Conservation (phyloP, 495 filamentous ascomycete species). For the Penicillium odoratum region DNA sequence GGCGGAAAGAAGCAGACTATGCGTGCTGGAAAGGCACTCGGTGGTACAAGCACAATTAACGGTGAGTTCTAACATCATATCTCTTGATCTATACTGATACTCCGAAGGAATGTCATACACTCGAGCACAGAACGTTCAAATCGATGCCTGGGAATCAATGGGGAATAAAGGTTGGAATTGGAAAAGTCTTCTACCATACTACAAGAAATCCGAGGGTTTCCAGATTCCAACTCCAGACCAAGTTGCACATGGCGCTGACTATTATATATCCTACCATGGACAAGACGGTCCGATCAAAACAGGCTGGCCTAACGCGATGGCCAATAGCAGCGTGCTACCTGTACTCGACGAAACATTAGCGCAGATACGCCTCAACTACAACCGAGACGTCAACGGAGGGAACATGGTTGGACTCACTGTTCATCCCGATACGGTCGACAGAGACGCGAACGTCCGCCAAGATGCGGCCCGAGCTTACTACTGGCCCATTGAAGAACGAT, state of each 20-base stretch:
- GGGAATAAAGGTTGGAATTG: slow-evolving; percentile 69
- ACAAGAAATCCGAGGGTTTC: slow-evolving; percentile 46
- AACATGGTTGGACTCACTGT: slow-evolving; percentile 39
- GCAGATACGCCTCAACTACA: slow-evolving; percentile 37
- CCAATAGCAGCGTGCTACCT: slow-evolving; percentile 28
- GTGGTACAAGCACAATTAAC: slow-evolving; percentile 54
- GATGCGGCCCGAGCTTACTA: slow-evolving; percentile 54
- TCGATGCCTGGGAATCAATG: slow-evolving; percentile 57
- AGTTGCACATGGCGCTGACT: slow-evolving; percentile 40
- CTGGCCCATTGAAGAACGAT: slow-evolving; percentile 32
- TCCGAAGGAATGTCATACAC: slow-evolving; percentile 49
- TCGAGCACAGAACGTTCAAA: slow-evolving; percentile 33
- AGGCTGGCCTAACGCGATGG: slow-evolving; percentile 39
- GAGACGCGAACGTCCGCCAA: slow-evolving; percentile 47
- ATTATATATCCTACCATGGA: slow-evolving; percentile 48
- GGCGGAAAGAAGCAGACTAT: slow-evolving; percentile 37
- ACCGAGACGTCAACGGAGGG: slow-evolving; percentile 41
- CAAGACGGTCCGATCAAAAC: slow-evolving; percentile 46
- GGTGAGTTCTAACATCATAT: slow-evolving; percentile 25
- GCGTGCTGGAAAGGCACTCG: slow-evolving; percentile 50
- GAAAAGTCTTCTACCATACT: slow-evolving; percentile 58
- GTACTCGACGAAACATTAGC: slow-evolving; percentile 26
- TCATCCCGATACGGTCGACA: slow-evolving; percentile 42
- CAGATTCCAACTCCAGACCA: slow-evolving; percentile 40
- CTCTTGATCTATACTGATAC: neutral